These are phyloP conservation scores for Umbelopsis sp. DNA, from an alignment of 192 early-diverging fungal species.

Conservation along the genomic window DNA sequence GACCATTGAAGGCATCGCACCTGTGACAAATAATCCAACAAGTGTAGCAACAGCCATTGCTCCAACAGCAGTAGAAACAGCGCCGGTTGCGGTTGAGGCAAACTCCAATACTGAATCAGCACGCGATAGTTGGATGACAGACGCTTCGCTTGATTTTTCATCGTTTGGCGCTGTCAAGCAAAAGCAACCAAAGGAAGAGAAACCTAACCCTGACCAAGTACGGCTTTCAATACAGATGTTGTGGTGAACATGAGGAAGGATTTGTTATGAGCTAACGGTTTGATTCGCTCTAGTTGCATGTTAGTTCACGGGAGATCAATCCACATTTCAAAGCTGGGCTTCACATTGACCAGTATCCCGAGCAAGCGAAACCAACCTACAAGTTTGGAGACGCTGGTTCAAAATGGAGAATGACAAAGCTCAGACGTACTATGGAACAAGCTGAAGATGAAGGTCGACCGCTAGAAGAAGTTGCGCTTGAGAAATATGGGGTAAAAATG, in stretches of 20 bases:
- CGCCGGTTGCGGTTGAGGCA: not conserved
- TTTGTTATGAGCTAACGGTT: not conserved
- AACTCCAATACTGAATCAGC: slow-evolving; percentile 3
- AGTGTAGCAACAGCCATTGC: slow-evolving; percentile 12
- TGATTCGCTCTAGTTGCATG: slow-evolving; percentile 30
- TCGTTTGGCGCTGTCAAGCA: slow-evolving; percentile 39
- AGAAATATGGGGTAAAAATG: slow-evolving; percentile 67
- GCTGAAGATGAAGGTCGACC: slow-evolving; percentile 65
- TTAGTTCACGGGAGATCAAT: slow-evolving; percentile 48
- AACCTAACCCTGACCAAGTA: slow-evolving; percentile 47
- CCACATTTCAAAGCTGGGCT: slow-evolving; percentile 43
- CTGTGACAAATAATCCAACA: not conserved
- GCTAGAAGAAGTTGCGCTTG: slow-evolving; percentile 67
- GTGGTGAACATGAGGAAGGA: too few relatives aligned
- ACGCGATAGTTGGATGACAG: slow-evolving; percentile 38
- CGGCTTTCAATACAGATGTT: not conserved
- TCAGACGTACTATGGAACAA: slow-evolving; percentile 65
- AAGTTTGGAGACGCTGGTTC: slow-evolving; percentile 58
- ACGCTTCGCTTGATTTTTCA: slow-evolving; percentile 42
- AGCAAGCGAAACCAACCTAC: slow-evolving; percentile 40
- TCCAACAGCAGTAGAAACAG: not conserved
- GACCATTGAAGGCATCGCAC: slow-evolving; percentile 9
- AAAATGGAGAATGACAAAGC: slow-evolving; percentile 82
- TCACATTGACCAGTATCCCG: slow-evolving; percentile 40
- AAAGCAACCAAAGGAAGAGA: slow-evolving; percentile 42